Evolutionary conservation across 805 yeast species (phyloP).

Genomic region (Candida boidinii): DNA sequence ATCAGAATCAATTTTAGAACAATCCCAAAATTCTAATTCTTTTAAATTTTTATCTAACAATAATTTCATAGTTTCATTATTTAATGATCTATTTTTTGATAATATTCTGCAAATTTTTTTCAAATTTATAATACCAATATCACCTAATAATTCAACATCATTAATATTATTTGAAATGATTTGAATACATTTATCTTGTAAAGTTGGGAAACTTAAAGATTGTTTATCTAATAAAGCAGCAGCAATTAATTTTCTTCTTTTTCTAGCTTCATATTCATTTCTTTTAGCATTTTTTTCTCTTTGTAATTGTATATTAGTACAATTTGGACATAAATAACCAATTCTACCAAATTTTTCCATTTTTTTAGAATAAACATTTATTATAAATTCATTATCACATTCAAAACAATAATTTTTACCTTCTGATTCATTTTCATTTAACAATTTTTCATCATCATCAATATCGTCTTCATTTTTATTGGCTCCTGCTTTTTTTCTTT

Average conservation of each 20-base stretch:
- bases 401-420: constrained; percentile 47
- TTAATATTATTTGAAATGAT: constrained; percentile 58
- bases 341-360: constrained; percentile 35
- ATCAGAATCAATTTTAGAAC: constrained; percentile 66
- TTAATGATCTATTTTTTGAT: constrained; percentile 73
- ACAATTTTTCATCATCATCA: constrained; percentile 25
- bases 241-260: constrained; percentile 71
- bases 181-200: constrained; percentile 77
- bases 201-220: constrained; percentile 51
- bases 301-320: constrained; percentile 37
- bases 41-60: constrained; percentile 57
- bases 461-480: constrained; percentile 21
- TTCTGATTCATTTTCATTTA: constrained; percentile 33
- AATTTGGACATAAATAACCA: constrained; percentile 62
- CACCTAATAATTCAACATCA: constrained; percentile 78
- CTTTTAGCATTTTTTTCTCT: constrained; percentile 36
- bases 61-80: constrained; percentile 61
- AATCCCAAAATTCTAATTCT: constrained; percentile 79
- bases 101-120: constrained; percentile 67
- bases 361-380: constrained; percentile 59
- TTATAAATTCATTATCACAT: constrained; percentile 49
- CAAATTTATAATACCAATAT: constrained; percentile 68
- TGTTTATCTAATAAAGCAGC: constrained; percentile 73
- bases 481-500: constrained; percentile 30
- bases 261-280: constrained; percentile 57